These are phyloP conservation scores for Agrocybe chaxingu DNA, from an alignment of 768 basidiomycete genomes.

Conservation along the genomic window DNA sequence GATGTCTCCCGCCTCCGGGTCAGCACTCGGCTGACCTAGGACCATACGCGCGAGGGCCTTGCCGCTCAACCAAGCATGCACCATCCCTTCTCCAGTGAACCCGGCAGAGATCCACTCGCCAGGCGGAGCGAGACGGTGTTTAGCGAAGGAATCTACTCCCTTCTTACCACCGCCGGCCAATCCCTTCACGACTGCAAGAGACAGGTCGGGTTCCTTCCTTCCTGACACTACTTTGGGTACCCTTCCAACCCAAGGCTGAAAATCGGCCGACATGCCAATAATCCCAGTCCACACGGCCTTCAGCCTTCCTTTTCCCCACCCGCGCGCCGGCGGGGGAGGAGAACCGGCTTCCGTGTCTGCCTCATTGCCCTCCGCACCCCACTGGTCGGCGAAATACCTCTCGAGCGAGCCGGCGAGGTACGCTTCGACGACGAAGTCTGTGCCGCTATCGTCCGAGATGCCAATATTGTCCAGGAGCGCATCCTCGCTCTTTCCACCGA, in stretches of 20 bases:
- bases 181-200: neutral
- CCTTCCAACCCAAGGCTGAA: slow-evolving; percentile 68
- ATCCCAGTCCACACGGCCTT: slow-evolving; percentile 65
- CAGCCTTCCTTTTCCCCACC: slow-evolving; percentile 41
- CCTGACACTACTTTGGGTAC: slow-evolving; percentile 49
- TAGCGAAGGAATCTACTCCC: slow-evolving; percentile 1
- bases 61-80: slow-evolving; percentile 17
- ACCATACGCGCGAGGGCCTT: slow-evolving; percentile 11
- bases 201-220: slow-evolving; percentile 21
- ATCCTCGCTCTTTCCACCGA: slow-evolving; percentile 26
- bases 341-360: slow-evolving; percentile 17
- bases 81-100: slow-evolving; percentile 62
- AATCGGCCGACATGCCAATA: slow-evolving; percentile 58
- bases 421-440: slow-evolving; percentile 22
- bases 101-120: slow-evolving; percentile 76
- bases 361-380: slow-evolving; percentile 15
- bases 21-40: slow-evolving; percentile 8
- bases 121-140: slow-evolving; percentile 25
- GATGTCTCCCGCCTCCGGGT: slow-evolving; percentile 25
- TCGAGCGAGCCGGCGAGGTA: slow-evolving; percentile 40
- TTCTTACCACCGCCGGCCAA: neutral
- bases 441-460: slow-evolving; percentile 32
- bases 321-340: neutral
- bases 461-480: slow-evolving; percentile 32
- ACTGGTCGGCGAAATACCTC: slow-evolving; percentile 43